phyloP scores from a whole-genome alignment of 345 rosid species.

The Eucalyptus pumila region DNA sequence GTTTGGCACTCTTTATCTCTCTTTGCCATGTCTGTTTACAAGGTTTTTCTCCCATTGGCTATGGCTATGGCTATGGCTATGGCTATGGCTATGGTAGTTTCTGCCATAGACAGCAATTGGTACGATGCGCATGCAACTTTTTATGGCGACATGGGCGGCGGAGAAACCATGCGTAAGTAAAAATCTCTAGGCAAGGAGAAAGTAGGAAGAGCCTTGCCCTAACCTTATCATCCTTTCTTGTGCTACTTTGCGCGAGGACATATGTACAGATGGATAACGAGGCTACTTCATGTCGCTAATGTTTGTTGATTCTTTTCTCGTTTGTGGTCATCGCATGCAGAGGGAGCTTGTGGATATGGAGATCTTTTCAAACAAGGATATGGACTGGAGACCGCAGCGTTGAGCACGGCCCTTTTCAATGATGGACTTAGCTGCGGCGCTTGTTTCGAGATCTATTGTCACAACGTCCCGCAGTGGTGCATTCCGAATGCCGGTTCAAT shows the following conservation, averaged over 20 bases:
- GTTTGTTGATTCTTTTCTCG: background rate
- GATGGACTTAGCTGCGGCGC: background rate
- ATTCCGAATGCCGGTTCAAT: background rate
- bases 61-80: background rate
- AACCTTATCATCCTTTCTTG: background rate
- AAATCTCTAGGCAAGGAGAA: background rate
- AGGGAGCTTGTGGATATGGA: background rate
- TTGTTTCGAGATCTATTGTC: background rate
- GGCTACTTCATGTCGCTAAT: background rate
- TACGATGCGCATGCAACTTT: constrained; percentile 1
- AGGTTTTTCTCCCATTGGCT: background rate
- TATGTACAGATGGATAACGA: background rate
- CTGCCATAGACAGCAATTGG: background rate
- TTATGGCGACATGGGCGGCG: background rate
- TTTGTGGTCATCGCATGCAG: background rate
- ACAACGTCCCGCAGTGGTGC: background rate
- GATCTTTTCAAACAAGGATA: background rate
- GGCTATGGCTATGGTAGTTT: background rate
- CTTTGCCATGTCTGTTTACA: background rate
- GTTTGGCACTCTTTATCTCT: background rate
- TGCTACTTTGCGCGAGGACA: background rate
- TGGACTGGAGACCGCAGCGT: background rate
- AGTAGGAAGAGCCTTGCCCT: background rate
- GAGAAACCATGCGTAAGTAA: background rate
- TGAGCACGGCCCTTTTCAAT: background rate